phyloP scores from a whole-genome alignment of 1,284 basidiomycete genomes.

The Mycosarcoma maydis region DNA sequence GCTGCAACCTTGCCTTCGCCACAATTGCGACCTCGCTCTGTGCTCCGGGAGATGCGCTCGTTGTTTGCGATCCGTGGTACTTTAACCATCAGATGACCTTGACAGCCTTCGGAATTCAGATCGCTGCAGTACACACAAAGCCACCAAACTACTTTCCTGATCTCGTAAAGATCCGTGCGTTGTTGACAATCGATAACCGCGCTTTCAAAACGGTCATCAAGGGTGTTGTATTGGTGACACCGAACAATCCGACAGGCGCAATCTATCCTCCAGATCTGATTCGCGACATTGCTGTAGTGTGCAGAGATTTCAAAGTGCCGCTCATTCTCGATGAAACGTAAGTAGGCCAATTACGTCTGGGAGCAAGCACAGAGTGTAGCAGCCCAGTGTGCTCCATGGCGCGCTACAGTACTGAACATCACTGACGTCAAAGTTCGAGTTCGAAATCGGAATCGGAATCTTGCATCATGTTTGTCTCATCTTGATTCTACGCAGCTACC shows the following conservation, averaged over 20 bases:
- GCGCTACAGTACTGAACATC: too few species aligned
- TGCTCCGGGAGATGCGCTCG: constrained; percentile 77
- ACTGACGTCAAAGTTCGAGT: not conserved
- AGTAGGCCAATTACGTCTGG: not conserved
- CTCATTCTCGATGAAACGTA: constrained; percentile 73
- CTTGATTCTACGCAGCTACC: constrained; percentile 70
- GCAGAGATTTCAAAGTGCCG: constrained; percentile 73
- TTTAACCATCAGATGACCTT: constrained; percentile 73
- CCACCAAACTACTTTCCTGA: constrained; percentile 73
- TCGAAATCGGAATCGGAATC: too few species aligned
- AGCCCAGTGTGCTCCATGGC: not conserved
- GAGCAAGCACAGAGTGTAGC: not conserved
- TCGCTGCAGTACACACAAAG: constrained; percentile 74
- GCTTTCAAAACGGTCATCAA: constrained; percentile 71
- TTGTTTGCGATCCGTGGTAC: constrained; percentile 79
- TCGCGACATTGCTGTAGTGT: constrained; percentile 75
- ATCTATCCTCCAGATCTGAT: constrained; percentile 76
- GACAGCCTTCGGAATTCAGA: constrained; percentile 65
- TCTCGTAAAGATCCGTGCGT: constrained; percentile 69
- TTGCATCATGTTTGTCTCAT: not conserved
- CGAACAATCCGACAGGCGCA: constrained; percentile 77
- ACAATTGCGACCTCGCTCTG: constrained; percentile 76
- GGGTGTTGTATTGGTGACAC: constrained; percentile 72
- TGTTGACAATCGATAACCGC: constrained; percentile 71
- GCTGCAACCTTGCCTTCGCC: constrained; percentile 78